Base-by-base conservation (phyloP, 1,284 basidiomycete genomes). In the Apiotrichum brassicae region DNA sequence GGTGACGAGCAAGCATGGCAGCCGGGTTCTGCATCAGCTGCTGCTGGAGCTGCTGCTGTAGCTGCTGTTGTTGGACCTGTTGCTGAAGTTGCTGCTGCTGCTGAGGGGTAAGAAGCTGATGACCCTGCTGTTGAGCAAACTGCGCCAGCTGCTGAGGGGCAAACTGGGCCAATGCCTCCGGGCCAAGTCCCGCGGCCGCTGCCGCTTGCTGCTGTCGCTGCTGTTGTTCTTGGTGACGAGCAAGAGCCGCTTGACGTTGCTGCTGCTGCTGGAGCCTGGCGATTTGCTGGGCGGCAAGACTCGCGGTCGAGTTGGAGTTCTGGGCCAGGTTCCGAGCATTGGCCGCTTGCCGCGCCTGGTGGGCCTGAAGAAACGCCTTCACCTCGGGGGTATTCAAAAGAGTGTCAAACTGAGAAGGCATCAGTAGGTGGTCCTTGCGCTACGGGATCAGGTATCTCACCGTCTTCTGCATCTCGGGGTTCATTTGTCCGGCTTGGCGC, bases 281-380 rank as follows among this genome's bases (percentile, higher is more conserved):
- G 4, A 56, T 51, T 48, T 58, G 56, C 48, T 60, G 58, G 3
- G 52, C 57, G 14, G 59, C 58, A 11, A 62, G 53, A 18, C 56
- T 51, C 20, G 54, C 53, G 1, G 60, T 53, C 32, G 46, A 23
- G 38, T 41, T 45, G n/a, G 48, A 19, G 32, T 46, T 48, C 7
- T 46, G 43, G 13, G 38, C 48, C 12, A 54, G 46, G 44, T 43
- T 41, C n/a, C 32, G 41, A 9, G 22, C 43, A 8, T 33, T 32
- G 16, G 30, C 28, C n/a, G 41, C 41, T 12, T 55, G 58, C 9
- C 52, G 51, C 20, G 43, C 43, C 28, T 56, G 55, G 18, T 44
- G 37, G n/a, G 48, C 37, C 30, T 43, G 36, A n/a, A 57, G 40
- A 34, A 49, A 57, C 7, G 43, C 33, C 48, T 57, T 51, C 43